phyloP scores from a whole-genome alignment of 2,329 filamentous ascomycete genomes.

The Arthrinium phaeospermum region DNA sequence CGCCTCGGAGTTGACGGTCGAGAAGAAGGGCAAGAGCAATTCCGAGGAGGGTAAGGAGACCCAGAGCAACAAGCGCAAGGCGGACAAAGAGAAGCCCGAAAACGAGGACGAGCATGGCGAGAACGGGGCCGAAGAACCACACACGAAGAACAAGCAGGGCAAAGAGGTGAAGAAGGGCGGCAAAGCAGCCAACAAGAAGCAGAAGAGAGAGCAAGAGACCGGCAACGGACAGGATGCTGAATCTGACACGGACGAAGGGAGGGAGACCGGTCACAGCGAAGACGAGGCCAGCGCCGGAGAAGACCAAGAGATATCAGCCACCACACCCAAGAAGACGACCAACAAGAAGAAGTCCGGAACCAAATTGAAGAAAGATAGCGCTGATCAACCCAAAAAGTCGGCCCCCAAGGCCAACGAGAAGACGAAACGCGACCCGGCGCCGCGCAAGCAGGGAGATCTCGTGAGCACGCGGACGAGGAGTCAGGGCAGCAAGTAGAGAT shows the following conservation, averaged over 20 bases:
- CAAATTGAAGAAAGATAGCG: neutral
- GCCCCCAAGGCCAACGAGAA: slow-evolving; percentile 25
- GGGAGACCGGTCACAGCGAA: slow-evolving; percentile 26
- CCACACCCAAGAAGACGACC: slow-evolving; percentile 3
- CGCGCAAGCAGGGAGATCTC: slow-evolving; percentile 28
- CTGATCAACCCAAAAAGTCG: neutral
- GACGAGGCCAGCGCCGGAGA: neutral
- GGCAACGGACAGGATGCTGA: slow-evolving; percentile 24
- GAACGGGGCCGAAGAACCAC: slow-evolving; percentile 19
- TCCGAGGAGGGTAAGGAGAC: too few relatives aligned
- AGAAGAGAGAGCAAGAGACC: slow-evolving; percentile 29
- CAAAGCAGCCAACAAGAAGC: slow-evolving; percentile 34
- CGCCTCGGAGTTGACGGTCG: slow-evolving; percentile 63
- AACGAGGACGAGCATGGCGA: slow-evolving; percentile 6
- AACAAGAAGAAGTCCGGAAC: slow-evolving; percentile 1
- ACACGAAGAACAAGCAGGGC: slow-evolving; percentile 28
- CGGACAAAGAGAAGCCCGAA: slow-evolving; percentile 21
- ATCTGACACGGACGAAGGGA: neutral
- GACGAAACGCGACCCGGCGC: slow-evolving; percentile 24
- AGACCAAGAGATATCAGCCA: neutral
- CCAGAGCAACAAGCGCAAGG: slow-evolving; percentile 36
- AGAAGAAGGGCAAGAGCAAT: slow-evolving; percentile 45
- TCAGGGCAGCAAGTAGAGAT: slow-evolving; percentile 23
- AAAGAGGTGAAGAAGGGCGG: slow-evolving; percentile 29
- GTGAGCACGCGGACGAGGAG: slow-evolving; percentile 33